Base-by-base conservation (phyloP, 208 protist species). In the Vickermania ingenoplastis region DNA sequence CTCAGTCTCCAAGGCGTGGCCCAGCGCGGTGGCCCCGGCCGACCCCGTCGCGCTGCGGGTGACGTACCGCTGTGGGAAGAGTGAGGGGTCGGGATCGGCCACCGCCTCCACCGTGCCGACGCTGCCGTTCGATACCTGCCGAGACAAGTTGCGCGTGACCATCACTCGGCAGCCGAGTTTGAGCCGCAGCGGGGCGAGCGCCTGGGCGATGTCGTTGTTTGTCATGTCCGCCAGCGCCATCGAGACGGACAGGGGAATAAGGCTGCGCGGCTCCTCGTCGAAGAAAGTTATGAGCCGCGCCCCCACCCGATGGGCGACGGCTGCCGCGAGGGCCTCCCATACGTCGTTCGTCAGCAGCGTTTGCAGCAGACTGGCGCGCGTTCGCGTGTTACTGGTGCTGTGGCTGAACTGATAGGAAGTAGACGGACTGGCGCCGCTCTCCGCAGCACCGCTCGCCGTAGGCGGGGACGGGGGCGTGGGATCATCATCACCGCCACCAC, bases 121-220 rank as follows among this genome's bases (percentile, higher is more conserved):
- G 57, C 81, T 91, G 41, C 91, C 91, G 50, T 96, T 94, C 23
- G 82, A 91, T 27, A 96, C 81, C 7, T 75, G 79, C 4, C 81
- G 78, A 2, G 86, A 91, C 2, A 96, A 72, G 69, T 96, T 96
- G 54, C 87, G 83, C 56, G 81, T 92, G 31, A 94, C 53, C 91
- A 96, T 94, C 23, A 96, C 87, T 0, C 84, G 91, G 45, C 80
- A 89, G 24, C 90, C 90, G 17, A 93, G 62, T 69, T 93, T 92
- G 41, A 96, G 74, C 14, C 77, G 83, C 52, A 92, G 65, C 13
- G 85, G 89, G 14, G 51, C n/a, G 30, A 95, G 73, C 26, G 64
- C 59, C 21, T 86, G 67, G 27, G 73, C 75, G 29, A 67, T 76
- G 22, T 81, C 70, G 31, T 70, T 59, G 57, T 56, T 68, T 3